Evolutionary conservation across 2,329 filamentous ascomycete genomes (phyloP).

Genomic region (Emergomyces orientalis): DNA sequence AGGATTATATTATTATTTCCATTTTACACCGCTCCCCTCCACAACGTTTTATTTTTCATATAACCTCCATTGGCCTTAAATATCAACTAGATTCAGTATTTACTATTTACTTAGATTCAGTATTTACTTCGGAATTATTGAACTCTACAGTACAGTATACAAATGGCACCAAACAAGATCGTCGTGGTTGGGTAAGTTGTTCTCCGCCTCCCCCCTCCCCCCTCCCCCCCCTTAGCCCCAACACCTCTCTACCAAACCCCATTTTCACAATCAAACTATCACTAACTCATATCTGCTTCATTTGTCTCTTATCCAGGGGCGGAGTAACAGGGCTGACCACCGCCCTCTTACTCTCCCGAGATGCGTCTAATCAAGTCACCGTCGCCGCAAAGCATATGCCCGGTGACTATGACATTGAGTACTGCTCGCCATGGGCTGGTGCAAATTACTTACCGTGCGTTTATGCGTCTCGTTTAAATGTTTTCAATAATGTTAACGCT

Average conservation of each 20-base stretch:
- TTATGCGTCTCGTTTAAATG: no score
- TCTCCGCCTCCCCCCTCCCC: not conserved
- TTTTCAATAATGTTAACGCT: not conserved
- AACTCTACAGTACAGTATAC: no score
- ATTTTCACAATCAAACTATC: not conserved
- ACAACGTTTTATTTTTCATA: not conserved
- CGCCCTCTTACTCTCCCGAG: conserved; percentile 51
- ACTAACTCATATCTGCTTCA: not conserved
- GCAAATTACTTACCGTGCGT: conserved; percentile 68
- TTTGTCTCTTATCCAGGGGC: conserved; percentile 38
- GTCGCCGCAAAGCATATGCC: conserved; percentile 84
- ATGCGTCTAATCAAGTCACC: conserved; percentile 52
- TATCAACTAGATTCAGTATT: not conserved
- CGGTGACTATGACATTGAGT: conserved; percentile 85
- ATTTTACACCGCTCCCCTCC: not conserved
- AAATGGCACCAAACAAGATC: conserved; percentile 30
- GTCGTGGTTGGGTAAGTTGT: conserved; percentile 32
- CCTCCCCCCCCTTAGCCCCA: no score
- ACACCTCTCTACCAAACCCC: no score
- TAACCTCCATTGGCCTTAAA: not conserved
- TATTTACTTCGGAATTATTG: not conserved
- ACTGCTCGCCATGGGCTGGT: conserved; percentile 81
- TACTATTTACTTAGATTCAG: not conserved
- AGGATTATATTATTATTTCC: not conserved
- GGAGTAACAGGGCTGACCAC: conserved; percentile 59